These are phyloP conservation scores for Paecilomyces fulvus DNA, from an alignment of 2,329 filamentous ascomycete species.

Conservation along the genomic window DNA sequence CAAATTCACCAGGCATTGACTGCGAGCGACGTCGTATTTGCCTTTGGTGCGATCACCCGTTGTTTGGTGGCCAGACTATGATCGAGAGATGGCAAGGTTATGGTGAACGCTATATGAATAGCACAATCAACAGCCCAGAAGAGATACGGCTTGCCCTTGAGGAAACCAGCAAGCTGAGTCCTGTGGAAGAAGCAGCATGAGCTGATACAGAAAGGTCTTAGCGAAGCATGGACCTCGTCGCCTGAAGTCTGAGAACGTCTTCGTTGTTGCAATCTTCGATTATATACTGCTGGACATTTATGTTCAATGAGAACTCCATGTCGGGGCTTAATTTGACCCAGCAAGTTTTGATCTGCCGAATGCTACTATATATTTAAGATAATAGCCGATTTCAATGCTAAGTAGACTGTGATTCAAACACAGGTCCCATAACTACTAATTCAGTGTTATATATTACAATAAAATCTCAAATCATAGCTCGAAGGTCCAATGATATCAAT, in stretches of 20 bases:
- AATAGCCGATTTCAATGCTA: not conserved
- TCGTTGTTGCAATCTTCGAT: not conserved
- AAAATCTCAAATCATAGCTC: not conserved
- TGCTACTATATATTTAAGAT: not conserved
- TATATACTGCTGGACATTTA: not conserved
- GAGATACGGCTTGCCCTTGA: not conserved
- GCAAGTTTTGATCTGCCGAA: not conserved
- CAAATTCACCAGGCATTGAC: slow-evolving; percentile 10
- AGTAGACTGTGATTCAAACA: not conserved
- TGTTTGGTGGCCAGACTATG: slow-evolving; percentile 2
- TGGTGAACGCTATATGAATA: not conserved
- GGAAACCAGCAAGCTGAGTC: not conserved
- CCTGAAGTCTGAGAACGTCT: not conserved
- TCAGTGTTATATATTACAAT: not conserved
- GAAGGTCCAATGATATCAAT: no score
- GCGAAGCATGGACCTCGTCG: not conserved
- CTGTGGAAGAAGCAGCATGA: not conserved
- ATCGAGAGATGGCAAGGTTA: slow-evolving; percentile 4
- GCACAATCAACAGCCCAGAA: not conserved
- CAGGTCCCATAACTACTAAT: not conserved
- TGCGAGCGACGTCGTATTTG: slow-evolving; percentile 20
- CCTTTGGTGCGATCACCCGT: slow-evolving; percentile 21
- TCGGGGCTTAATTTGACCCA: not conserved
- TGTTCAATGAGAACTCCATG: not conserved
- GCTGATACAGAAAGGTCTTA: not conserved